These are phyloP conservation scores for Zangia roseola DNA, from an alignment of 768 basidiomycete genomes.

Conservation along the genomic window DNA sequence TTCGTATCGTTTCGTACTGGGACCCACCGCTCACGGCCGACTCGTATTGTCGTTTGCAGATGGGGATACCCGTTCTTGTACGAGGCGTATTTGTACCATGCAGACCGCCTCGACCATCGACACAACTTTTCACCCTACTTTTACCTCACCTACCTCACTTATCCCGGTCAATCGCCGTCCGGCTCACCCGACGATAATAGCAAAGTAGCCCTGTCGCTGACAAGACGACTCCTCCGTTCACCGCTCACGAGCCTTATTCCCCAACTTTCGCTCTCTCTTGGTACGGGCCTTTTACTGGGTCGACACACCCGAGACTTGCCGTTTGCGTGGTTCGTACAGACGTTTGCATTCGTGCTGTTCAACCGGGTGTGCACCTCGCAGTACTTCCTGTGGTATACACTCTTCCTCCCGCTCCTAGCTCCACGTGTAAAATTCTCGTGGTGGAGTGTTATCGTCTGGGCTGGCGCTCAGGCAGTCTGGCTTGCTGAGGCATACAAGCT, in stretches of 20 bases:
- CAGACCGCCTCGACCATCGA: slow-evolving; percentile 88
- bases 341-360: slow-evolving; percentile 87
- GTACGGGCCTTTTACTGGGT: slow-evolving; percentile 73
- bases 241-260: slow-evolving; percentile 82
- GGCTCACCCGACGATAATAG: slow-evolving; percentile 9
- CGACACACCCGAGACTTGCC: slow-evolving; percentile 56
- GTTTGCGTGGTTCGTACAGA: slow-evolving; percentile 92
- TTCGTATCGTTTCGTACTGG: neutral
- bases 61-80: slow-evolving; percentile 94
- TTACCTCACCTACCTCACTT: slow-evolving; percentile 88
- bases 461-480: slow-evolving; percentile 82
- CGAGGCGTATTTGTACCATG: slow-evolving; percentile 92
- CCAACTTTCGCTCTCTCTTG: slow-evolving; percentile 71
- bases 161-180: slow-evolving; percentile 42
- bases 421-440: slow-evolving; percentile 59
- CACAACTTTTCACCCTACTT: slow-evolving; percentile 99
- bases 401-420: slow-evolving; percentile 81
- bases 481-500: slow-evolving; percentile 86
- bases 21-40: neutral
- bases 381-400: slow-evolving; percentile 98
- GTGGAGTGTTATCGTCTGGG: slow-evolving; percentile 60
- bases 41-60: slow-evolving; percentile 41
- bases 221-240: slow-evolving; percentile 55
- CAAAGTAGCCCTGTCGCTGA: slow-evolving; percentile 26
- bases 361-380: slow-evolving; percentile 98